These are phyloP conservation scores for Lecanicillium sp. DNA, from an alignment of 2,329 filamentous ascomycete genomes.

Conservation along the genomic window DNA sequence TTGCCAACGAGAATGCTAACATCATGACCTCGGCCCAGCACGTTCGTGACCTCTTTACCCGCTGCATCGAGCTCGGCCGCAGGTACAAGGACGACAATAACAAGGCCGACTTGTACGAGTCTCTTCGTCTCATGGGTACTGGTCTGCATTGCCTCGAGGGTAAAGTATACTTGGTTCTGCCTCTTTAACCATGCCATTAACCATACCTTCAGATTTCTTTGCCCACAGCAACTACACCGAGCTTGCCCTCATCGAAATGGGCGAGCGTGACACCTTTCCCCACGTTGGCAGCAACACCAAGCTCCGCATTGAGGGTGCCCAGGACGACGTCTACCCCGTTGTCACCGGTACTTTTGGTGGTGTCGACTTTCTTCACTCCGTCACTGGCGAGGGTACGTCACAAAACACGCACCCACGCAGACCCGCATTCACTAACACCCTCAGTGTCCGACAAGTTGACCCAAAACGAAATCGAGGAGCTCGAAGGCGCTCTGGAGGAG, in stretches of 20 bases:
- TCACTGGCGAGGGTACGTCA: constrained; percentile 57
- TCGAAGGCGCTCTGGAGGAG: constrained; percentile 73
- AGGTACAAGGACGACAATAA: constrained; percentile 54
- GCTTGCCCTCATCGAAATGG: constrained; percentile 68
- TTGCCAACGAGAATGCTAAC: constrained; percentile 71
- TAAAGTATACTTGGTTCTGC: constrained; percentile 26
- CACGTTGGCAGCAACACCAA: constrained; percentile 74
- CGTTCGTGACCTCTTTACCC: constrained; percentile 65
- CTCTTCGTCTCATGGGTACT: constrained; percentile 78
- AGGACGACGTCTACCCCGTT: constrained; percentile 65
- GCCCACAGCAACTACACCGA: constrained; percentile 90
- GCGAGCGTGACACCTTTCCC: constrained; percentile 80
- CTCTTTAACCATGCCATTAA: constrained; percentile 11
- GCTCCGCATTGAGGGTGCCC: constrained; percentile 62
- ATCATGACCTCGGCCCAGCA: constrained; percentile 80
- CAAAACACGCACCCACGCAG: no score
- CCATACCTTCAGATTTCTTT: constrained; percentile 59
- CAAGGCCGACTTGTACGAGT: constrained; percentile 75
- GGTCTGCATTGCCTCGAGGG: constrained; percentile 83
- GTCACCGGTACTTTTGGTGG: constrained; percentile 92
- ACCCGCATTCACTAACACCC: constrained; percentile 16
- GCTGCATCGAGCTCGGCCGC: constrained; percentile 74
- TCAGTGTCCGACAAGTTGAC: constrained; percentile 79
- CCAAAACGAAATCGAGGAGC: constrained; percentile 83
- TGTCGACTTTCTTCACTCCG: constrained; percentile 88